These are phyloP conservation scores for Dipteronia sinensis DNA, from an alignment of 345 rosid species.

Conservation along the genomic window DNA sequence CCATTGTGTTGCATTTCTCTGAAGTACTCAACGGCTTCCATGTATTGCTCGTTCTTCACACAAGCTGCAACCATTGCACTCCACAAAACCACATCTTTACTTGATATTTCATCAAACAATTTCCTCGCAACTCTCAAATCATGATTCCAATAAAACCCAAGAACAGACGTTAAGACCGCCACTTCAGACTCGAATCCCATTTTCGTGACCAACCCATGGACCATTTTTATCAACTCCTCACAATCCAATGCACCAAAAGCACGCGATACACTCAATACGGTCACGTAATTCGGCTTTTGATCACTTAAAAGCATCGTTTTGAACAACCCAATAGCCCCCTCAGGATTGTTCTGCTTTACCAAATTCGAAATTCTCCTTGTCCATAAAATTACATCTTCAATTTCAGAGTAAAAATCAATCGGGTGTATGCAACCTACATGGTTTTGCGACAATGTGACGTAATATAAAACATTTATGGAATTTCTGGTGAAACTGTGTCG, in stretches of 20 bases:
- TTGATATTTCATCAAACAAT: constrained; percentile 26
- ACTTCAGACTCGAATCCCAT: constrained; percentile 27
- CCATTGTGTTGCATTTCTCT: constrained; percentile 28
- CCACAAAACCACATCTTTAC: constrained; percentile 33
- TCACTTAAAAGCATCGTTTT: constrained; percentile 26
- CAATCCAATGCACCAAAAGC: constrained; percentile 23
- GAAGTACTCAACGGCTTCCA: constrained; percentile 29
- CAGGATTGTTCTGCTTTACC: constrained; percentile 19
- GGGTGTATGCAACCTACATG: neutral
- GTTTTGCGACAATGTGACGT: neutral
- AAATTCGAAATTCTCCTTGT: constrained; percentile 27
- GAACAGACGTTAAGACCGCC: constrained; percentile 26
- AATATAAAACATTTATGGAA: neutral
- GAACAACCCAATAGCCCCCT: constrained; percentile 23
- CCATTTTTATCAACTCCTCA: constrained; percentile 12
- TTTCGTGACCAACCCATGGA: constrained; percentile 29
- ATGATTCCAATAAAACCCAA: constrained; percentile 22
- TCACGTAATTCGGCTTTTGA: constrained; percentile 35
- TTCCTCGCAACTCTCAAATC: constrained; percentile 19
- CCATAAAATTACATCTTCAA: constrained; percentile 24
- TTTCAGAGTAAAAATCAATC: neutral
- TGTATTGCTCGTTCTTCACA: constrained; percentile 26
- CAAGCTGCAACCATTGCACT: constrained; percentile 34
- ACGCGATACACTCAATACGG: constrained; percentile 20
- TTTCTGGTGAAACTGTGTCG: constrained; percentile 1